Conservation (phyloP, 441 rosid species). For the Pelargonium cotyledonis region DNA sequence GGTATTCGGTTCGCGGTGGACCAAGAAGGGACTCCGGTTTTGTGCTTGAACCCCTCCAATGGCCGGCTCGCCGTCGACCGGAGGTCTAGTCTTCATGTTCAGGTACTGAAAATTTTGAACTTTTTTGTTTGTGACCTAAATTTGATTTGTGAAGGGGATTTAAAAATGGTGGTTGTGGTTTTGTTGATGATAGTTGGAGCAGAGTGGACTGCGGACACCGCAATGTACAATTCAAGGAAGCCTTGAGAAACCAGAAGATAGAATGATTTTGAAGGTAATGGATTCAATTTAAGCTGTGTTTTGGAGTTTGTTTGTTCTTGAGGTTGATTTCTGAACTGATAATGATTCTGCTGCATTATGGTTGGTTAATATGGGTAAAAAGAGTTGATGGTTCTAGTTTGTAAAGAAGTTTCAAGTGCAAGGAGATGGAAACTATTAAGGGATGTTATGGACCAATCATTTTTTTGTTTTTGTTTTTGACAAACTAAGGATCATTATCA, state of each 20-base stretch:
- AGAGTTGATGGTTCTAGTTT: background rate
- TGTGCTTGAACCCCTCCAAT: slow-evolving; percentile 43
- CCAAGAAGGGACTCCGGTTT: slow-evolving; percentile 65
- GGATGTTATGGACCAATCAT: background rate
- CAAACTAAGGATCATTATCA: background rate
- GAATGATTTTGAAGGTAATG: slow-evolving; percentile 39
- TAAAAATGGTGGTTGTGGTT: slow-evolving; percentile 8
- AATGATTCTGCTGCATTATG: background rate
- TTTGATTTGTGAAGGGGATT: background rate
- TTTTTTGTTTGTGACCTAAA: background rate
- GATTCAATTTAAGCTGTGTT: background rate
- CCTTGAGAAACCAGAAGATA: slow-evolving; percentile 56
- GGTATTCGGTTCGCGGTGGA: slow-evolving; percentile 87
- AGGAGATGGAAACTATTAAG: background rate
- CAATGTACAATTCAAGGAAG: slow-evolving; percentile 86
- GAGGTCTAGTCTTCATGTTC: slow-evolving; percentile 85
- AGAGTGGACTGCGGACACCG: slow-evolving; percentile 76
- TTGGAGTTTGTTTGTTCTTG: background rate
- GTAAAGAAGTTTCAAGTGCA: background rate
- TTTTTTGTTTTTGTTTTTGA: background rate
- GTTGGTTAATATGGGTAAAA: background rate
- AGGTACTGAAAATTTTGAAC: slow-evolving; percentile 33
- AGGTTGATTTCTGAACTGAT: slow-evolving; percentile 8
- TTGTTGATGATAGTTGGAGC: slow-evolving; percentile 53
- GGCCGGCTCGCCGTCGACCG: slow-evolving; percentile 36